Percentiles rank a stretch among this genome's conserved stretches.
Conservation (phyloP, 2,329 filamentous ascomycete genomes). For the Plenodomus lindquistii region DNA sequence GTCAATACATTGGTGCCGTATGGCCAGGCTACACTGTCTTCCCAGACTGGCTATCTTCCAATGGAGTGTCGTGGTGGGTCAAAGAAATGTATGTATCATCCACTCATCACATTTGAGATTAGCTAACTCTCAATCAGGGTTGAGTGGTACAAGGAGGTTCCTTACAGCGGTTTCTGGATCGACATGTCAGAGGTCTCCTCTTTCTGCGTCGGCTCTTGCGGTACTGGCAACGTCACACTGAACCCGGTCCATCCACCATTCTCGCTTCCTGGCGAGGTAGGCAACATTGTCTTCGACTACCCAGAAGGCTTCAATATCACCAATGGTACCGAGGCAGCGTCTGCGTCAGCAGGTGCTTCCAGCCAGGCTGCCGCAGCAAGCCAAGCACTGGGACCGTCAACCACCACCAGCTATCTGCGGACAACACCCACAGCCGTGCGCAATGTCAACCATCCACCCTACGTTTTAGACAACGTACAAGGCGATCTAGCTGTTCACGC, state of each 20-base stretch:
- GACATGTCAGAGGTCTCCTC: slow-evolving; percentile 66
- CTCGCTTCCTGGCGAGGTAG: slow-evolving; percentile 65
- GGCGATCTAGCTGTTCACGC: slow-evolving; percentile 75
- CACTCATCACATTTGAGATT: background rate
- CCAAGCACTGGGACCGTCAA: slow-evolving; percentile 27
- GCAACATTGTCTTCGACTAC: slow-evolving; percentile 62
- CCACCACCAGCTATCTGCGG: slow-evolving; percentile 54
- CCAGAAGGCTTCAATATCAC: slow-evolving; percentile 72
- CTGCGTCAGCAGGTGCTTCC: slow-evolving; percentile 59
- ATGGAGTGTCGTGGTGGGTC: slow-evolving; percentile 63
- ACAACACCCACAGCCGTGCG: slow-evolving; percentile 65
- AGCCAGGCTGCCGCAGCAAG: slow-evolving; percentile 53
- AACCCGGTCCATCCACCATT: slow-evolving; percentile 73
- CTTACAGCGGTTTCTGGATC: slow-evolving; percentile 61
- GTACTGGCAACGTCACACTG: slow-evolving; percentile 64
- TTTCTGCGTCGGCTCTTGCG: slow-evolving; percentile 74
- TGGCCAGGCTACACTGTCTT: slow-evolving; percentile 66
- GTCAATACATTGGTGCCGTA: slow-evolving; percentile 58
- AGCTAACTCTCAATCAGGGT: slow-evolving; percentile 20
- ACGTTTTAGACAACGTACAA: slow-evolving; percentile 73
- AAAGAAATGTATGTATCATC: slow-evolving; percentile 51
- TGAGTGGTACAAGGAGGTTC: slow-evolving; percentile 56
- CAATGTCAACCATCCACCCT: slow-evolving; percentile 74
- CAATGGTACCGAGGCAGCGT: slow-evolving; percentile 68
- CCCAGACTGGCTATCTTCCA: slow-evolving; percentile 63